phyloP scores from a whole-genome alignment of 345 rosid genomes.

The Pistacia atlantica region DNA sequence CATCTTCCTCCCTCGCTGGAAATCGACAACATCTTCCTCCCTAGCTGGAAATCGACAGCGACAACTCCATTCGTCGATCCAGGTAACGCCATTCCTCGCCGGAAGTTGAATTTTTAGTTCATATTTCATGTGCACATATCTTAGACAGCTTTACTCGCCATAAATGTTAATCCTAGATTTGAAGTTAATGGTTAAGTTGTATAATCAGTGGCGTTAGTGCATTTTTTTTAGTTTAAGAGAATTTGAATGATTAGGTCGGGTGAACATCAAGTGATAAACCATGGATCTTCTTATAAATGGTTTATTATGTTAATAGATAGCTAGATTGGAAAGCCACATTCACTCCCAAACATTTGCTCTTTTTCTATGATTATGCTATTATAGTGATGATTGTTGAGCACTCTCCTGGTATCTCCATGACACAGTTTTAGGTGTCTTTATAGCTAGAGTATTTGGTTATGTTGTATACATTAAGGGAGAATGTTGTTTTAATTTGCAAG shows the following conservation, averaged over 20 bases:
- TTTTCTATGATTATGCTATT: background rate
- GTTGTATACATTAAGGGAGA: background rate
- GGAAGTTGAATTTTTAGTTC: background rate
- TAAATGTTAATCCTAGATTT: background rate
- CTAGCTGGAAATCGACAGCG: too few relatives aligned
- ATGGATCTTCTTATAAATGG: background rate
- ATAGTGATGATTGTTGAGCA: background rate
- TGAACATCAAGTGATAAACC: background rate
- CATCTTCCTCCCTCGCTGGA: too few relatives aligned
- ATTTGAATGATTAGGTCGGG: background rate
- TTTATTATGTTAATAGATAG: background rate
- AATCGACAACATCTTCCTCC: too few relatives aligned
- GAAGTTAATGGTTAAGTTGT: background rate
- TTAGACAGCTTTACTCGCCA: background rate
- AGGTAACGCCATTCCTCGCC: too few relatives aligned
- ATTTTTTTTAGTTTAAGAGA: background rate
- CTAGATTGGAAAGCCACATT: background rate
- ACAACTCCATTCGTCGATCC: too few relatives aligned
- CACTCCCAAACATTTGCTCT: background rate
- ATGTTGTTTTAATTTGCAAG: background rate
- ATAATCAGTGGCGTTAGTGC: background rate
- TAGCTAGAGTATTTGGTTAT: background rate
- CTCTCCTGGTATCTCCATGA: background rate
- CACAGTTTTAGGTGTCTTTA: background rate
- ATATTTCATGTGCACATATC: background rate